A percentile compares a stretch with the other conserved stretches of the same genome.
Conservation (phyloP, 768 basidiomycete species). For the Mycena amicta region DNA sequence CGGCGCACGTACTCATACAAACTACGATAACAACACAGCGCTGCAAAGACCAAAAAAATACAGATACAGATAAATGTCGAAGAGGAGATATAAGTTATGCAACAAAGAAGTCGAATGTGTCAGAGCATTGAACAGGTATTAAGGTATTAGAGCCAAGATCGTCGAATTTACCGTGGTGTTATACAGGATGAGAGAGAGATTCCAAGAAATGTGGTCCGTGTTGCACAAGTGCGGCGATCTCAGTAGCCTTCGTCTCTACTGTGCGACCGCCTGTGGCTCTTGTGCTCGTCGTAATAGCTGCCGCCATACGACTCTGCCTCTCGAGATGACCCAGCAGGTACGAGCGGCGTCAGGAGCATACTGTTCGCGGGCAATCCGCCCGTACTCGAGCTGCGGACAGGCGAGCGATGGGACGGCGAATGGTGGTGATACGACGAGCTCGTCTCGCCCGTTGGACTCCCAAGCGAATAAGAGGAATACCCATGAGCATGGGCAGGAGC, state of each 20-base stretch:
- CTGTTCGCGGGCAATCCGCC: constrained; percentile 61
- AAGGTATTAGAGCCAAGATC: constrained; percentile 1
- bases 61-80: neutral
- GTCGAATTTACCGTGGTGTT: neutral
- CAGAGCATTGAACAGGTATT: neutral
- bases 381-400: constrained; percentile 19
- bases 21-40: neutral
- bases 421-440: neutral
- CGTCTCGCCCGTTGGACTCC: constrained; percentile 6
- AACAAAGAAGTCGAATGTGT: neutral
- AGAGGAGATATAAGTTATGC: neutral
- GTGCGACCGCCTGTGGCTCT: neutral
- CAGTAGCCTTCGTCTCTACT: neutral
- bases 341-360: constrained; percentile 72
- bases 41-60: neutral
- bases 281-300: neutral
- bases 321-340: constrained; percentile 43
- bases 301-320: constrained; percentile 12
- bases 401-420: too few relatives aligned
- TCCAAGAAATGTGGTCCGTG: neutral
- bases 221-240: neutral
- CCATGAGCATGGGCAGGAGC: constrained; percentile 1
- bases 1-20: neutral
- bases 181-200: neutral
- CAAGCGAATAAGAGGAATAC: neutral